Conservation (phyloP, 306 rosid species). For the Dryas octopetala region DNA sequence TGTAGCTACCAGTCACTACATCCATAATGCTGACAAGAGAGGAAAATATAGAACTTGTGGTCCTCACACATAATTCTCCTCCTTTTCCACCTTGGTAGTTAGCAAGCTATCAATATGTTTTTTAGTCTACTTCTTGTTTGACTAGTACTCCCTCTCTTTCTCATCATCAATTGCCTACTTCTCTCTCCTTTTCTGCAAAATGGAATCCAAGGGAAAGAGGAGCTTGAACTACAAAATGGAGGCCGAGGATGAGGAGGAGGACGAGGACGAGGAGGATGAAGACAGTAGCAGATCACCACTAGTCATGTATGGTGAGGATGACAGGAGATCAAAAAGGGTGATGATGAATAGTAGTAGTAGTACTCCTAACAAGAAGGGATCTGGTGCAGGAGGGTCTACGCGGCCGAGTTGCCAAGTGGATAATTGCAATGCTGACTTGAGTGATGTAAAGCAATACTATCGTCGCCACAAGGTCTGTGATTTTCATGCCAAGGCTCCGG, state of each 20-base stretch:
- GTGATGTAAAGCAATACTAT: constrained; percentile 64
- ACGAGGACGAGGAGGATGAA: constrained; percentile 45
- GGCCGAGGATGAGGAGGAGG: constrained; percentile 41
- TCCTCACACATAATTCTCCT: constrained; percentile 42
- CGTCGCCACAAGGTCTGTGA: constrained; percentile 92
- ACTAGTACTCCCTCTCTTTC: constrained; percentile 14
- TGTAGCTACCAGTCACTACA: constrained; percentile 28
- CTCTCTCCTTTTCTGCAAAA: constrained; percentile 21
- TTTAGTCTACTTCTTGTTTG: constrained; percentile 28
- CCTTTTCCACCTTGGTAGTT: constrained; percentile 16
- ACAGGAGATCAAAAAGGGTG: constrained; percentile 37
- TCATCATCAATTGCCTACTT: background rate
- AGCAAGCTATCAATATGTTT: constrained; percentile 4
- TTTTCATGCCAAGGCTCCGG: constrained; percentile 73
- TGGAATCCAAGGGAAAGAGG: constrained; percentile 70
- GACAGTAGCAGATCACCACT: constrained; percentile 18
- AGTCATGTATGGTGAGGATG: constrained; percentile 45
- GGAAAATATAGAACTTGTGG: constrained; percentile 43
- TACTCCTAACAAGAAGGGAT: constrained; percentile 40
- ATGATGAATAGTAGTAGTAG: background rate
- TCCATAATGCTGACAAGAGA: constrained; percentile 26
- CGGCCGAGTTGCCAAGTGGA: constrained; percentile 68
- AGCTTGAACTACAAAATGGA: constrained; percentile 33
- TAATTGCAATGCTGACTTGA: constrained; percentile 67
- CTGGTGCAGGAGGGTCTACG: constrained; percentile 45